Base-by-base conservation (phyloP, 176 grass and related monocot species). In the Melocanna baccifera region DNA sequence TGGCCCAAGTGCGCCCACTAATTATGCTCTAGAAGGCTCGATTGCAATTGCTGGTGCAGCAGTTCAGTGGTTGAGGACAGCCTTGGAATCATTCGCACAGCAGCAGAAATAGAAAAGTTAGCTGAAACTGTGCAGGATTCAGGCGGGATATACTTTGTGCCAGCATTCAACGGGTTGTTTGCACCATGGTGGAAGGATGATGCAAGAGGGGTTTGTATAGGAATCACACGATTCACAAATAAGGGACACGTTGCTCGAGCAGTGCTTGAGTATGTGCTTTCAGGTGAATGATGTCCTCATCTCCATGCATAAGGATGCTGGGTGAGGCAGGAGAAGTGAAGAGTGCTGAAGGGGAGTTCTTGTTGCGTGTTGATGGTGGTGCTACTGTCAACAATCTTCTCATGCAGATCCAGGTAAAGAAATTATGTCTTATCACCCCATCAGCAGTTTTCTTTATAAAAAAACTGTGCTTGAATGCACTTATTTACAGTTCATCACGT, bases 121-220 rank as follows among this genome's bases (percentile, higher is more conserved):
- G 93, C 96, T 69, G 83, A 78, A 45, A 83, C 89, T 11, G 93
- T 98, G 76, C 61, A 87, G 19, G 89, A 87, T 77, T 95, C 96
- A 1, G 96, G 96, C 16, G 96, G 96, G 0, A 75, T 95, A 6
- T 98, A 98, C 67, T 95, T 98, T 47, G 96, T 98, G 7, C 96
- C 96, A 26, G 93, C 96, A 12, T 98, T 98, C 68, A 98, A 92
- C 23, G 96, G 96, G 1, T 11, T 98, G 68, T 98, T 95, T 62
- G 96, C 96, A 25, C 96, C 96, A 50, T 98, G 96, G 96, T 98
- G 96, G 96, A 87, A 86, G 7, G 96, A 98, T 45, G 96, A 95
- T 47, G 96, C 96, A 0, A 90, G 96, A 43, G 96, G 96, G 0
- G 85, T 93, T 25, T 88, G 89, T 0, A 85, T 98, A 26, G 96